Evolutionary conservation across 2,329 filamentous ascomycete species (phyloP).

Genomic region (Neonectria faginata): DNA sequence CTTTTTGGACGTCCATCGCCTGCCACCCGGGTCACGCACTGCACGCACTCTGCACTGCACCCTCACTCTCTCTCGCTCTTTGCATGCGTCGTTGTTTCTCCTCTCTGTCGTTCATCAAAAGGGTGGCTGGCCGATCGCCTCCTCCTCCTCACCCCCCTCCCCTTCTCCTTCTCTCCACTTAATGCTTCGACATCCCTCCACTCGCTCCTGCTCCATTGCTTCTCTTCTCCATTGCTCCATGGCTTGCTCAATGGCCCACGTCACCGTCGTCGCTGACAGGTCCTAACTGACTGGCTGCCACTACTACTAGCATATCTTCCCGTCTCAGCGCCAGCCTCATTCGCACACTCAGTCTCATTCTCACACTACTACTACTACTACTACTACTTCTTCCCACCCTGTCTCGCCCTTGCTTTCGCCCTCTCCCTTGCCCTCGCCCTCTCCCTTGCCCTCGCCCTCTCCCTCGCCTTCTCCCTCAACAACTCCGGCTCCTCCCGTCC

Average conservation of each 20-base stretch:
- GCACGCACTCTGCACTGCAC: conserved; percentile 2
- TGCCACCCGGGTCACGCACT: conserved; percentile 2
- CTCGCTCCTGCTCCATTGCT: conserved; percentile 19
- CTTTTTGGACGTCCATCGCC: conserved; percentile 1
- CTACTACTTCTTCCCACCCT: conserved; percentile 5
- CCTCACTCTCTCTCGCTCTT: conserved; percentile 4
- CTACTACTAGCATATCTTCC: conserved; percentile 40
- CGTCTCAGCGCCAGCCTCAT: conserved; percentile 21
- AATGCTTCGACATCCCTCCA: conserved; percentile 18
- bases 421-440: conserved; percentile 16
- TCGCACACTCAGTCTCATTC: conserved; percentile 1
- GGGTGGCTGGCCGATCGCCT: conserved; percentile 24
- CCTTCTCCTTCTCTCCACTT: conserved; percentile 18
- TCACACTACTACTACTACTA: too few relatives aligned
- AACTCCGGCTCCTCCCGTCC: not conserved
- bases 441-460: conserved; percentile 17
- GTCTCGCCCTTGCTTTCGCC: not conserved
- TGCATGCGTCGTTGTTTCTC: not conserved
- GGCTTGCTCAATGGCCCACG: conserved; percentile 39
- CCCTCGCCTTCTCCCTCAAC: conserved; percentile 16
- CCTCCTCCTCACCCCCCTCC: not conserved
- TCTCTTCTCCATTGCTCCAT: conserved; percentile 24
- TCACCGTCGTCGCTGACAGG: conserved; percentile 46
- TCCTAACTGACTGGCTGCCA: conserved; percentile 25
- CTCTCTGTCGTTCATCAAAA: not conserved